A percentile compares a stretch with the other conserved stretches of the same genome.
Evolutionary conservation across 805 yeast species (phyloP).

Genomic region (Diddensiella transvaalensis): DNA sequence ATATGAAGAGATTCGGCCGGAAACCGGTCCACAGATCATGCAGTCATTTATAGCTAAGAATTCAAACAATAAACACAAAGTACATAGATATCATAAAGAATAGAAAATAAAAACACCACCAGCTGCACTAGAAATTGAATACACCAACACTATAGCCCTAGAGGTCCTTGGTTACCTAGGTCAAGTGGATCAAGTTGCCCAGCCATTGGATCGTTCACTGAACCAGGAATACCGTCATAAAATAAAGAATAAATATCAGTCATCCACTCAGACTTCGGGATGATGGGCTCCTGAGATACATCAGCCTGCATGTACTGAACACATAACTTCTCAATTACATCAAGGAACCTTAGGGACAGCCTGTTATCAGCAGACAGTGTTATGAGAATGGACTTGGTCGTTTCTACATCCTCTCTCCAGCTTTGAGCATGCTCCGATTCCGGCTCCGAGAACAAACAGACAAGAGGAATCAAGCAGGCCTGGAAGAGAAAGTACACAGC

Average conservation of each 20-base stretch:
- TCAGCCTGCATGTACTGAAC: slow-evolving; percentile 20
- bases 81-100: no score
- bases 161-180: neutral
- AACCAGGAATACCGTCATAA: slow-evolving; percentile 37
- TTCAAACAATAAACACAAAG: no score
- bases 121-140: no score
- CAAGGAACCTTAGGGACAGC: slow-evolving; percentile 44
- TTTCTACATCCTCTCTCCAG: slow-evolving; percentile 45
- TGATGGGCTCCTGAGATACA: slow-evolving; percentile 8
- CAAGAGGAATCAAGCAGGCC: slow-evolving; percentile 56
- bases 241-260: slow-evolving; percentile 45
- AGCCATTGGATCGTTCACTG: neutral
- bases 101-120: no score
- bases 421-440: slow-evolving; percentile 40
- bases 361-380: slow-evolving; percentile 42
- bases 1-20: no score
- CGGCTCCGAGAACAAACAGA: slow-evolving; percentile 51
- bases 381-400: slow-evolving; percentile 40
- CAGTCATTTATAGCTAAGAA: no score
- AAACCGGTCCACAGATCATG: no score
- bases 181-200: slow-evolving; percentile 1
- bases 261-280: slow-evolving; percentile 32
- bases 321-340: slow-evolving; percentile 43
- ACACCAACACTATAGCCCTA: neutral
- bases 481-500: slow-evolving; percentile 61